phyloP scores from a whole-genome alignment of 768 basidiomycete genomes.

The Boletus patriciae region DNA sequence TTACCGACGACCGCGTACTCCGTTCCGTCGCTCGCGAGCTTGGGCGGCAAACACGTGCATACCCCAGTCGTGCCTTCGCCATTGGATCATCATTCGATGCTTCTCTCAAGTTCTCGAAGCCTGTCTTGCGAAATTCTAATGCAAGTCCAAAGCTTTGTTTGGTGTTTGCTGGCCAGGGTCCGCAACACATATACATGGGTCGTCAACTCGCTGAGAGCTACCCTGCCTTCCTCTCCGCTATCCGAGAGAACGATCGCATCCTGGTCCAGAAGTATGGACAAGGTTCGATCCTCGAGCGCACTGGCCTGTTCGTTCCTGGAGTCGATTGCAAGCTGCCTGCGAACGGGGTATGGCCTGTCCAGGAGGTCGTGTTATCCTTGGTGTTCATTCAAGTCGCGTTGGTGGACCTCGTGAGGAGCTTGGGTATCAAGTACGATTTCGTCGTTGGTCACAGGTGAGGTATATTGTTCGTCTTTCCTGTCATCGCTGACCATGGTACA shows the following conservation, averaged over 20 bases:
- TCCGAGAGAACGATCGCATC: conserved; percentile 36
- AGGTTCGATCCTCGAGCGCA: conserved; percentile 34
- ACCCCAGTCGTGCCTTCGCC: conserved; percentile 28
- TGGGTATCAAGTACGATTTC: conserved; percentile 35
- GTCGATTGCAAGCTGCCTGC: conserved; percentile 21
- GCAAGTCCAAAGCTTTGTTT: conserved; percentile 34
- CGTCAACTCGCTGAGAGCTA: conserved; percentile 36
- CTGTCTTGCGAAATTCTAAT: conserved; percentile 24
- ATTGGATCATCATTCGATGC: conserved; percentile 23
- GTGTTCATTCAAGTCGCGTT: conserved; percentile 36
- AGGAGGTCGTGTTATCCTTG: conserved; percentile 35
- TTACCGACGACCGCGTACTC: conserved; percentile 23
- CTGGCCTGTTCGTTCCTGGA: conserved; percentile 35
- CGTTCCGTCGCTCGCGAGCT: conserved; percentile 31
- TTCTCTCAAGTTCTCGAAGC: conserved; percentile 31
- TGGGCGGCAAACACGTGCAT: conserved; percentile 32
- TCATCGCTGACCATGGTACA: conserved; percentile 11
- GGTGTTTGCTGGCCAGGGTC: conserved; percentile 39
- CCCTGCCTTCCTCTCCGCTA: conserved; percentile 31
- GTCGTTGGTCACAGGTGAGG: conserved; percentile 38
- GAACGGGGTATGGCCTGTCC: conserved; percentile 34
- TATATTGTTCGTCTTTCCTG: not conserved
- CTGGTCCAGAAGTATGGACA: conserved; percentile 29
- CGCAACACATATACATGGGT: conserved; percentile 38
- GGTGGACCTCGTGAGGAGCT: conserved; percentile 32